phyloP scores from a whole-genome alignment of 1,284 basidiomycete species.

The Sphaerobolus stellatus region DNA sequence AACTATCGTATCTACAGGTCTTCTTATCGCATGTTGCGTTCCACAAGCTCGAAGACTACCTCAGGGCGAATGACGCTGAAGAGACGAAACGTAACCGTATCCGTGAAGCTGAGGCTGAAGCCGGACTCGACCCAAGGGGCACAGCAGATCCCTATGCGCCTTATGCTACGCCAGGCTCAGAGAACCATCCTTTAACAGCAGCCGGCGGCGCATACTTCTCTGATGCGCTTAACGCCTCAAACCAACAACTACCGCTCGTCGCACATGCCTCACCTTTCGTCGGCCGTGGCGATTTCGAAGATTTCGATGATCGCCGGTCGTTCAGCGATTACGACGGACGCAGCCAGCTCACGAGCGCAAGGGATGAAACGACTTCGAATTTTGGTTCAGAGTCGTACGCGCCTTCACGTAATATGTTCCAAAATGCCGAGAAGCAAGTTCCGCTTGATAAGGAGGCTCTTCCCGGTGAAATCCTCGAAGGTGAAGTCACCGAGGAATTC shows the following conservation, averaged over 20 bases:
- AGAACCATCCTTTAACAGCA: slow-evolving; percentile 41
- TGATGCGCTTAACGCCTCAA: slow-evolving; percentile 57
- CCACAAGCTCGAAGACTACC: slow-evolving; percentile 85
- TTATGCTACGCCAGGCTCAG: slow-evolving; percentile 53
- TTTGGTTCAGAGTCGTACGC: slow-evolving; percentile 90
- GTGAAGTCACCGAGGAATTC: slow-evolving; percentile 85
- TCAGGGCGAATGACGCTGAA: slow-evolving; percentile 80
- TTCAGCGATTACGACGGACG: slow-evolving; percentile 73
- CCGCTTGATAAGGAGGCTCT: slow-evolving; percentile 77
- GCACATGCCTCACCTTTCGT: slow-evolving; percentile 74
- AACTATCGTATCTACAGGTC: slow-evolving; percentile 50
- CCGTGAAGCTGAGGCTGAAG: slow-evolving; percentile 72
- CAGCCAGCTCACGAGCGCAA: slow-evolving; percentile 70
- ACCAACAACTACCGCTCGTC: slow-evolving; percentile 71
- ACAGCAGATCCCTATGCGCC: slow-evolving; percentile 78
- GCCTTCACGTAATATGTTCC: slow-evolving; percentile 94
- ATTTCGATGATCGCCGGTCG: slow-evolving; percentile 77
- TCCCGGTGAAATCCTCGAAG: slow-evolving; percentile 76
- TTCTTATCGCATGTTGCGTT: slow-evolving; percentile 89
- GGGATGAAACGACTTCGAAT: slow-evolving; percentile 76
- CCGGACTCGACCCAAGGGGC: slow-evolving; percentile 67
- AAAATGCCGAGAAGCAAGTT: slow-evolving; percentile 71
- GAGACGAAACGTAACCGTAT: slow-evolving; percentile 77
- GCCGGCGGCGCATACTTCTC: slow-evolving; percentile 39
- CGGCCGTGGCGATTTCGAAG: slow-evolving; percentile 68